Conservation (phyloP, 371 early-diverging fungal species). For the Mortierella sp. region DNA sequence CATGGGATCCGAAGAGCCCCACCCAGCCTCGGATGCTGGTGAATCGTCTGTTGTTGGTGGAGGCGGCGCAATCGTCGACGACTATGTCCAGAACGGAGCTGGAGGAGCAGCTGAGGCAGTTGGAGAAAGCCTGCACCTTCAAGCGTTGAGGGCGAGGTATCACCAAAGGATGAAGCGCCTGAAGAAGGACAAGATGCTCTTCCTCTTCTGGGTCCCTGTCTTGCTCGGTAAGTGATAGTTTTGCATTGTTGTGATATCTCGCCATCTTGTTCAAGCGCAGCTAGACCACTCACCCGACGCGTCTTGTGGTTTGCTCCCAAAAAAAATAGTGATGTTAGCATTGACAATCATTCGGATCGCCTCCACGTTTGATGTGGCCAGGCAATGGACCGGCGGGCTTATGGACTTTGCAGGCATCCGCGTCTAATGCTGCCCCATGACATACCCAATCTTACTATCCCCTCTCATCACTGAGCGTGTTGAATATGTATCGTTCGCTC, state of each 20-base stretch:
- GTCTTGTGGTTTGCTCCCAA: no score
- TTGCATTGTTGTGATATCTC: background rate
- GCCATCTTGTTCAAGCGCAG: no score
- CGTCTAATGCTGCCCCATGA: conserved; percentile 15
- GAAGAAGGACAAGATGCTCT: conserved; percentile 56
- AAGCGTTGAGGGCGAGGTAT: conserved; percentile 45
- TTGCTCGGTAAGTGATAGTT: conserved; percentile 28
- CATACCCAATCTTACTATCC: no score
- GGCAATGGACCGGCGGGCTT: conserved; percentile 50
- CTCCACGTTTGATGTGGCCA: conserved; percentile 51
- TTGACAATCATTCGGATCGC: conserved; percentile 51
- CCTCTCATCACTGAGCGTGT: no score
- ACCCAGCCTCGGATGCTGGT: conserved; percentile 15
- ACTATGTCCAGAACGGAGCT: conserved; percentile 44
- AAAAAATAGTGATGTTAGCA: conserved; percentile 38
- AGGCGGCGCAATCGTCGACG: conserved; percentile 39
- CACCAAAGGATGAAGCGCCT: conserved; percentile 53
- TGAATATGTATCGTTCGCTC: no score
- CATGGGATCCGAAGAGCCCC: conserved; percentile 33
- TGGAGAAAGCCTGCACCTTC: conserved; percentile 43
- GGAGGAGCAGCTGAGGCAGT: conserved; percentile 50
- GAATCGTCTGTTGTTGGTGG: conserved; percentile 48
- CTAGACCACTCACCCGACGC: no score
- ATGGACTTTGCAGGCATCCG: conserved; percentile 48
- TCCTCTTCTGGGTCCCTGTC: conserved; percentile 56